These are phyloP conservation scores for Cladosporium sp. DNA, from an alignment of 2,329 filamentous ascomycete species.

Conservation along the genomic window DNA sequence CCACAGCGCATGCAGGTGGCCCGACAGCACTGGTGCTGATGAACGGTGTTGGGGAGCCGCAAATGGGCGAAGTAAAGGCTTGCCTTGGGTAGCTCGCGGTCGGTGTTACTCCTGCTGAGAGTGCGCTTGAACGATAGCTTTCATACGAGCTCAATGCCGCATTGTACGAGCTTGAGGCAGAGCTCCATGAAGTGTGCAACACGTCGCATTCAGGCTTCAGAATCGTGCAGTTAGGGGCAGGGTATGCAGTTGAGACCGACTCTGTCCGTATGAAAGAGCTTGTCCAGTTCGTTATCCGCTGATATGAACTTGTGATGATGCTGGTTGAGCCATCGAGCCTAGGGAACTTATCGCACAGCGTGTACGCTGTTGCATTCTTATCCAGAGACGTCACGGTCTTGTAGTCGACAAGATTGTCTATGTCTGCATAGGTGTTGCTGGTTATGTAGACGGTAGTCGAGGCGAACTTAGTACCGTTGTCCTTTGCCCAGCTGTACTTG, in stretches of 20 bases:
- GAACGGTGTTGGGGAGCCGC: background rate
- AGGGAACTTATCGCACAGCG: conserved; percentile 29
- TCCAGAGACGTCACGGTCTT: background rate
- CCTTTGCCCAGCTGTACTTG: background rate
- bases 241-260: conserved; percentile 7
- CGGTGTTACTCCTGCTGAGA: background rate
- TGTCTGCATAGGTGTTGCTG: background rate
- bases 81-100: background rate
- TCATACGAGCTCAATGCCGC: background rate
- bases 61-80: background rate
- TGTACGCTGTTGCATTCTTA: conserved; percentile 20
- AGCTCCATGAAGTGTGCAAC: conserved; percentile 9
- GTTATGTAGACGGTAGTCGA: background rate
- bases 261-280: background rate
- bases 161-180: background rate
- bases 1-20: conserved; percentile 20
- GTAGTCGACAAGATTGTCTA: background rate
- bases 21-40: background rate
- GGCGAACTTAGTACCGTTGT: background rate
- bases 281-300: background rate
- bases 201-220: conserved; percentile 21
- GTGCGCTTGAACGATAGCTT: background rate
- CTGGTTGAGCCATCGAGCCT: conserved; percentile 25
- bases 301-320: background rate
- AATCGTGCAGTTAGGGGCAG: conserved; percentile 26